Conservation (phyloP, 345 rosid genomes). For the Arabidopsis arenosa region DNA sequence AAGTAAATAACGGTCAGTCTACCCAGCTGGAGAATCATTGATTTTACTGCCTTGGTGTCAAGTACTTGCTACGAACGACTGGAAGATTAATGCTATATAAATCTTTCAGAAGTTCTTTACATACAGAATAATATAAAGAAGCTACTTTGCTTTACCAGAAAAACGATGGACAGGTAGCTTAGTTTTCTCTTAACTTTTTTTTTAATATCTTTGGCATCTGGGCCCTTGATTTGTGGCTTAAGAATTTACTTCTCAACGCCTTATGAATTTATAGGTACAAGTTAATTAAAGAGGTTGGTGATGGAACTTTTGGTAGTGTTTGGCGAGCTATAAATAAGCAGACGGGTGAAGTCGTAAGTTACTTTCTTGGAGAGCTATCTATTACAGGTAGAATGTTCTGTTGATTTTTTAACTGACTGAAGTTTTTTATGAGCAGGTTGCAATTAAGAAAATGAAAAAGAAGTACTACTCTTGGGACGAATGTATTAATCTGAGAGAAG, state of each 20-base stretch:
- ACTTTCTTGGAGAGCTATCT: conserved; percentile 4
- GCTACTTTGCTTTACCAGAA: conserved; percentile 51
- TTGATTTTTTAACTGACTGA: conserved; percentile 5
- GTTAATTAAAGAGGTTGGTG: conserved; percentile 95
- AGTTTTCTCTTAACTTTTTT: background rate
- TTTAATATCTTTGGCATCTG: conserved; percentile 6
- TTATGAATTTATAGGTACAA: conserved; percentile 64
- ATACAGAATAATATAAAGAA: conserved; percentile 59
- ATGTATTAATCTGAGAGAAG: conserved; percentile 92
- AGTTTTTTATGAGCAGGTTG: conserved; percentile 62
- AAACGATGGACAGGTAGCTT: conserved; percentile 84
- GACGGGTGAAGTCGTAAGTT: conserved; percentile 93
- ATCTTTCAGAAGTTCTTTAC: conserved; percentile 51
- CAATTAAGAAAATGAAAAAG: conserved; percentile 97
- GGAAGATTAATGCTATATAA: conserved; percentile 57
- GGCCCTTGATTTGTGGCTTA: background rate
- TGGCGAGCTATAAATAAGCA: conserved; percentile 90
- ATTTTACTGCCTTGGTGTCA: conserved; percentile 34
- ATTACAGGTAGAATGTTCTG: conserved; percentile 4
- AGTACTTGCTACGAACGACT: conserved; percentile 38
- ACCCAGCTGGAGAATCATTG: conserved; percentile 49
- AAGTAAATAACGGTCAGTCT: conserved; percentile 64
- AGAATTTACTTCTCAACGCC: conserved; percentile 3
- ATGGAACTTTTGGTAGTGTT: conserved; percentile 96
- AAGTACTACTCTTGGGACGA: conserved; percentile 95